A percentile compares a stretch with the other conserved stretches of the same genome.
These are phyloP conservation scores for Cordyceps farinosa DNA, from an alignment of 2,329 filamentous ascomycete species.

Conservation along the genomic window DNA sequence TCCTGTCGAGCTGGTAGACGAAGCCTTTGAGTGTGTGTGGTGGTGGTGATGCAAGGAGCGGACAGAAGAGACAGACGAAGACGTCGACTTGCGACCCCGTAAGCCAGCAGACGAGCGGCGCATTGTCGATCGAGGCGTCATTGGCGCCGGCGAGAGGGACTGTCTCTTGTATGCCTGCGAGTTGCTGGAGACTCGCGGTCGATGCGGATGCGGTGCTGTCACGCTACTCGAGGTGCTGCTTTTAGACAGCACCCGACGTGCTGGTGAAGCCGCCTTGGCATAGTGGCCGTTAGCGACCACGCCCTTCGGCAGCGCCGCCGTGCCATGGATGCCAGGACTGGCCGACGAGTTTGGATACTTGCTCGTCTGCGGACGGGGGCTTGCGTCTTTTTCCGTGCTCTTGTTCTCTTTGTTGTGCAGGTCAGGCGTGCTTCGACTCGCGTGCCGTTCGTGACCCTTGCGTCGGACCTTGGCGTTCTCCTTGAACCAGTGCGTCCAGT, in stretches of 20 bases:
- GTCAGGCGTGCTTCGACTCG: slow-evolving; percentile 58
- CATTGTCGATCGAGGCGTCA: slow-evolving; percentile 84
- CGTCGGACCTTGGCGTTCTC: slow-evolving; percentile 55
- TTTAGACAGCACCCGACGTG: slow-evolving; percentile 21
- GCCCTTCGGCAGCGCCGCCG: slow-evolving; percentile 47
- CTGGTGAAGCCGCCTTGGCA: slow-evolving; percentile 26
- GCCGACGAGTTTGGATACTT: slow-evolving; percentile 47
- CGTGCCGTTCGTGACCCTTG: slow-evolving; percentile 46
- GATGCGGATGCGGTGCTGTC: slow-evolving; percentile 27
- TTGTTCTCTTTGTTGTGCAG: slow-evolving; percentile 48
- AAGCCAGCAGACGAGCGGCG: slow-evolving; percentile 79
- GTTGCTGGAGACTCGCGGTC: slow-evolving; percentile 30
- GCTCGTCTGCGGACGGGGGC: slow-evolving; percentile 58
- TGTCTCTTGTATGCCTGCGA: slow-evolving; percentile 61
- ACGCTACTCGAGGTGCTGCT: slow-evolving; percentile 25
- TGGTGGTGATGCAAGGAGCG: slow-evolving; percentile 85
- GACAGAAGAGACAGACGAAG: slow-evolving; percentile 89
- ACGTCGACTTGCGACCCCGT: slow-evolving; percentile 90
- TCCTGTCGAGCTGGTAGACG: slow-evolving; percentile 80
- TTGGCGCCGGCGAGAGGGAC: slow-evolving; percentile 78
- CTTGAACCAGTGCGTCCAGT: slow-evolving; percentile 61
- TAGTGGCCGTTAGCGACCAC: slow-evolving; percentile 50
- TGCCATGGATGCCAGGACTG: slow-evolving; percentile 31
- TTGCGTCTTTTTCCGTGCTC: slow-evolving; percentile 48
- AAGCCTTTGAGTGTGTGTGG: slow-evolving; percentile 89